Evolutionary conservation across 2,329 filamentous ascomycete species (phyloP), one percentile per base, ranked within the genome.

Genomic region (Fusarium kyushuense): DNA sequence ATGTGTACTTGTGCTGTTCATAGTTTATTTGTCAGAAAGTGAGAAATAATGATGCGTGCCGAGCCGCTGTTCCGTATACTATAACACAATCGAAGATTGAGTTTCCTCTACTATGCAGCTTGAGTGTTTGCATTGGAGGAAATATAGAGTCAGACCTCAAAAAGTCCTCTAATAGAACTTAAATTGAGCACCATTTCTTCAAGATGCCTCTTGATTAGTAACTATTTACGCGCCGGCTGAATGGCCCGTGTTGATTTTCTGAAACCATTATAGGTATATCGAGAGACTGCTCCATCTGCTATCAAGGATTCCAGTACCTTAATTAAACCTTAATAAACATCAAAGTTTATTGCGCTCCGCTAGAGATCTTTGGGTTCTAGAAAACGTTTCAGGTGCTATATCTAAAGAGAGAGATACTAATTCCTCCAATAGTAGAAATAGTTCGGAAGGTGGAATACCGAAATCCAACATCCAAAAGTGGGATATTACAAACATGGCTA

Each of bases 271-370:
- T 40, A 25, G 27, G 40, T 46, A 57, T 43, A n/a, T 60, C 32
- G 35, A 35, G 32, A 64, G 19, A 30, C 21, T 29, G 13, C 27
- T 47, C 56, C 21, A 32, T 7, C 17, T 55, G 32, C 30, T 32
- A 48, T 35, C 32, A 19, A 27, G 47, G 38, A 17, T 40, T 35
- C 23, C 21, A 33, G 56, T 54, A 57, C 65, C 65, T 69, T 66
- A 66, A 69, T 69, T 29, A 69, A 69, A 69, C 65, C 55, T 68
- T 69, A 60, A 48, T 46, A 30, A 38, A 33, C 30, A 35, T 42
- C 45, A 60, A 51, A 53, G 47, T 23, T 43, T 40, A 32, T 32
- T 33, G 27, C 53, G 25, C 49, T 46, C 35, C 51, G 16, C 58
- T 52, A 51, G 27, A 48, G 55, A 36, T 67, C 21, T 43, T 21